Conservation (phyloP, 2,329 filamentous ascomycete genomes). For the Talaromyces verruculosus region DNA sequence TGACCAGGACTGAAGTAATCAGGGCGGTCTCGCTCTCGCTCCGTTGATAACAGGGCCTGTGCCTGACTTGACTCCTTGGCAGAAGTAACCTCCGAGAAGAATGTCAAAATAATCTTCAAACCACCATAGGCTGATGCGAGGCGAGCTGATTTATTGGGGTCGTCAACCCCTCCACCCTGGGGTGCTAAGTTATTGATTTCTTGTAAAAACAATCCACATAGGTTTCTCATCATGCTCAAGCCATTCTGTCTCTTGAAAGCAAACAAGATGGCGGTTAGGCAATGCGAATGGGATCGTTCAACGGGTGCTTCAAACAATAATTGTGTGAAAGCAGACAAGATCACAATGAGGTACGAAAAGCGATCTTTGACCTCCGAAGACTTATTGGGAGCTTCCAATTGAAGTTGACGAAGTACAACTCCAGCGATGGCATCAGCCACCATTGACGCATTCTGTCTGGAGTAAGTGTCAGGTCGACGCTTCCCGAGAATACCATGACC, state of each 20-base stretch:
- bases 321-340: constrained; percentile 74
- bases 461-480: constrained; percentile 65
- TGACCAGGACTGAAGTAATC: constrained; percentile 69
- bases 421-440: constrained; percentile 70
- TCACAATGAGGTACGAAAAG: constrained; percentile 78
- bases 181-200: constrained; percentile 54
- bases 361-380: constrained; percentile 58
- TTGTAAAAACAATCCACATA: constrained; percentile 67
- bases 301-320: constrained; percentile 68
- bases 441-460: constrained; percentile 60
- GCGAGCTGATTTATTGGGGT: constrained; percentile 43
- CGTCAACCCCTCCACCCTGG: constrained; percentile 42
- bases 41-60: constrained; percentile 52
- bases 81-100: constrained; percentile 75
- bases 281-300: constrained; percentile 52
- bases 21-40: constrained; percentile 56
- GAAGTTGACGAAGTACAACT: constrained; percentile 67
- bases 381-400: constrained; percentile 48
- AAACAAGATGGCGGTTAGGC: constrained; percentile 72
- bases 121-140: constrained; percentile 57
- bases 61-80: constrained; percentile 74
- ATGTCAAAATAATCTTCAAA: constrained; percentile 78
- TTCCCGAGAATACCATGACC: constrained; percentile 78
- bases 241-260: constrained; percentile 83
- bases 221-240: constrained; percentile 68